Percentiles rank a stretch among this genome's conserved stretches.
Evolutionary conservation across 345 rosid species (phyloP).

Genomic region (Dovyalis caffra): DNA sequence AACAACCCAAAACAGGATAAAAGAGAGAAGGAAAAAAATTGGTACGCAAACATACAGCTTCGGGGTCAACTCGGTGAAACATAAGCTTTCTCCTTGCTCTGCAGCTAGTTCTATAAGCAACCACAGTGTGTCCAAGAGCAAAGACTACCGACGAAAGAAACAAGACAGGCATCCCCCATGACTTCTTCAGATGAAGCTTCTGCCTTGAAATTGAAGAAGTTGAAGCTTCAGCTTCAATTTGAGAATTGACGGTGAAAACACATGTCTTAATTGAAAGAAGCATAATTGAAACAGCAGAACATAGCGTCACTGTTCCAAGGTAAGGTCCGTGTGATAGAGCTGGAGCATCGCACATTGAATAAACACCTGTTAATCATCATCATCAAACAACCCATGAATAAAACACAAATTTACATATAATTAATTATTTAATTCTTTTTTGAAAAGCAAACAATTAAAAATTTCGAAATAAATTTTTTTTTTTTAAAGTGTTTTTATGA

Average conservation of each 20-base stretch:
- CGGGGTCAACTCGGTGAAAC: constrained; percentile 85
- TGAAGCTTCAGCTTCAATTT: constrained; percentile 61
- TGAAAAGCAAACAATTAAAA: not conserved
- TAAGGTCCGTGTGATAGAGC: constrained; percentile 89
- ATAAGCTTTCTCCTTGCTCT: constrained; percentile 84
- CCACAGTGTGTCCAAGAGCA: constrained; percentile 88
- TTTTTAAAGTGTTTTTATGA: too few species aligned
- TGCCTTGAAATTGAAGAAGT: constrained; percentile 62
- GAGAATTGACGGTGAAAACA: constrained; percentile 75
- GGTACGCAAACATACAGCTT: constrained; percentile 57
- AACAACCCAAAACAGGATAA: not conserved
- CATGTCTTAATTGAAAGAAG: constrained; percentile 82
- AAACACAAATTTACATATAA: not conserved
- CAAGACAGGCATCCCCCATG: constrained; percentile 99
- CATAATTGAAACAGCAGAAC: constrained; percentile 65
- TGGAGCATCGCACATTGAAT: constrained; percentile 67
- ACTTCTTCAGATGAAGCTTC: constrained; percentile 76
- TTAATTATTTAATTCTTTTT: not conserved
- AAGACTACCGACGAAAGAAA: constrained; percentile 85
- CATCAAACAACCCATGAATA: constrained; percentile 2
- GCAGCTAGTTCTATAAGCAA: constrained; percentile 93
- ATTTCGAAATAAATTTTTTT: too few species aligned
- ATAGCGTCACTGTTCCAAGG: constrained; percentile 76
- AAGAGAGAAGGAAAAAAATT: not conserved
- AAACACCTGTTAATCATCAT: constrained; percentile 61